These are phyloP conservation scores for Ganoderma boninense DNA, from an alignment of 1,284 basidiomycete species.

Conservation along the genomic window DNA sequence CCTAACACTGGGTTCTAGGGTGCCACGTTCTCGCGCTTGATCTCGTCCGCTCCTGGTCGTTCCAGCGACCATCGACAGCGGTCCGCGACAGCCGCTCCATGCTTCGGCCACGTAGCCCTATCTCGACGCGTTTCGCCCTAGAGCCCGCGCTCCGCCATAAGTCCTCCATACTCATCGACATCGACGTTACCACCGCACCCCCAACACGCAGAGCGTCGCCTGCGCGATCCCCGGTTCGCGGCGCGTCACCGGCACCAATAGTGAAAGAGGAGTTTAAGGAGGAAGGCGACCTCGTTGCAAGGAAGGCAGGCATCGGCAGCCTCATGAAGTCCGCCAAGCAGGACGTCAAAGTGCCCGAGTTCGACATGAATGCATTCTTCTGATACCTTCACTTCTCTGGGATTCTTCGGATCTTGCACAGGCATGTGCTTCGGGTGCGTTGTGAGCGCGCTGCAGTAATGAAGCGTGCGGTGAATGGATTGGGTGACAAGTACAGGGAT, in stretches of 20 bases:
- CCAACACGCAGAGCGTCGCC: slow-evolving; percentile 66
- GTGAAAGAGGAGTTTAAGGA: slow-evolving; percentile 50
- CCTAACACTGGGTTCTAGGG: slow-evolving; percentile 50
- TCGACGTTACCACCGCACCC: slow-evolving; percentile 77
- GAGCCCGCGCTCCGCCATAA: slow-evolving; percentile 62
- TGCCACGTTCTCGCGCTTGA: slow-evolving; percentile 91
- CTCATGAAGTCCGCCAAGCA: slow-evolving; percentile 90
- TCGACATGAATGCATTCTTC: slow-evolving; percentile 83
- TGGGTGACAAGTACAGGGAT: slow-evolving; percentile 32
- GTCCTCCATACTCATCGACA: slow-evolving; percentile 86
- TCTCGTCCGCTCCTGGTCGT: slow-evolving; percentile 90
- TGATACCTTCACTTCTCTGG: slow-evolving; percentile 27
- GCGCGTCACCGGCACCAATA: slow-evolving; percentile 10
- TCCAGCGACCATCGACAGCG: slow-evolving; percentile 73
- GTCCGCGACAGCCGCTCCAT: slow-evolving; percentile 40
- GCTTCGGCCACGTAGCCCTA: slow-evolving; percentile 49
- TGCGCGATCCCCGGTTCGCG: slow-evolving; percentile 36
- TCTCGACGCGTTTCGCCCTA: slow-evolving; percentile 58
- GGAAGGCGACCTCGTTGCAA: slow-evolving; percentile 64
- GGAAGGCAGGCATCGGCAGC: slow-evolving; percentile 81
- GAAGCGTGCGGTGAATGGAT: slow-evolving; percentile 23
- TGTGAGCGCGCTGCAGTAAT: not conserved
- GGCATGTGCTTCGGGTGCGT: not conserved
- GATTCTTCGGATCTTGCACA: not conserved
- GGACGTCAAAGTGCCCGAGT: slow-evolving; percentile 85